Percentiles rank a stretch among this genome's conserved stretches.
Conservation (phyloP, 805 yeast species). For the Wickerhamiella brachini region DNA sequence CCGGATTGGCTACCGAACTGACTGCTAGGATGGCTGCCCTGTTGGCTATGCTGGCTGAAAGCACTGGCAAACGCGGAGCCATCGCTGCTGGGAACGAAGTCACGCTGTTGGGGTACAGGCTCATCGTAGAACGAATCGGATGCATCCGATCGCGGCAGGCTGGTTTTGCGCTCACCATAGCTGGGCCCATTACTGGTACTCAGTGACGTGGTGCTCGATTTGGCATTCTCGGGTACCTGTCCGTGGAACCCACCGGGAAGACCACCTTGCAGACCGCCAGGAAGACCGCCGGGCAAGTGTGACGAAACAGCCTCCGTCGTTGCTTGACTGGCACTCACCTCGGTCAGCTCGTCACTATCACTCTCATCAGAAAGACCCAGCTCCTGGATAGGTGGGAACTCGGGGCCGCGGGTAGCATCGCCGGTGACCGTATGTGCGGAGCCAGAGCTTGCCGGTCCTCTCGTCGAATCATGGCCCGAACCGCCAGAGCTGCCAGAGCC, state of each 20-base stretch:
- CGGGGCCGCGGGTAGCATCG: background rate
- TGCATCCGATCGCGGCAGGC: background rate
- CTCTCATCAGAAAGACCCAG: conserved; percentile 13
- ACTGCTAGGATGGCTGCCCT: too few relatives aligned
- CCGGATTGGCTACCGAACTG: too few relatives aligned
- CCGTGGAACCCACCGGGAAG: too few relatives aligned
- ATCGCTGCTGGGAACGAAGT: background rate
- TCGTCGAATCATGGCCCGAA: too few relatives aligned
- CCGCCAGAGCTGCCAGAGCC: too few relatives aligned
- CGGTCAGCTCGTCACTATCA: background rate
- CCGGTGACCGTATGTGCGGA: background rate
- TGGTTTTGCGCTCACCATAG: background rate
- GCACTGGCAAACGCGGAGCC: background rate
- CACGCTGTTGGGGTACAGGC: too few relatives aligned
- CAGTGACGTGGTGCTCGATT: background rate
- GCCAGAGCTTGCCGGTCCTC: background rate
- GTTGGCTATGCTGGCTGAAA: background rate
- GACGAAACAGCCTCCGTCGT: background rate
- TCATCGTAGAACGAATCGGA: background rate
- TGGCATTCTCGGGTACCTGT: background rate
- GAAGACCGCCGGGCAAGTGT: background rate
- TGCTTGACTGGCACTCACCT: background rate
- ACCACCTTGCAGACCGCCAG: background rate
- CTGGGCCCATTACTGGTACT: background rate
- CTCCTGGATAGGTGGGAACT: conserved; percentile 20